Evolutionary conservation across 164 flowering plant species (phyloP).

Genomic region (Santalum album): DNA sequence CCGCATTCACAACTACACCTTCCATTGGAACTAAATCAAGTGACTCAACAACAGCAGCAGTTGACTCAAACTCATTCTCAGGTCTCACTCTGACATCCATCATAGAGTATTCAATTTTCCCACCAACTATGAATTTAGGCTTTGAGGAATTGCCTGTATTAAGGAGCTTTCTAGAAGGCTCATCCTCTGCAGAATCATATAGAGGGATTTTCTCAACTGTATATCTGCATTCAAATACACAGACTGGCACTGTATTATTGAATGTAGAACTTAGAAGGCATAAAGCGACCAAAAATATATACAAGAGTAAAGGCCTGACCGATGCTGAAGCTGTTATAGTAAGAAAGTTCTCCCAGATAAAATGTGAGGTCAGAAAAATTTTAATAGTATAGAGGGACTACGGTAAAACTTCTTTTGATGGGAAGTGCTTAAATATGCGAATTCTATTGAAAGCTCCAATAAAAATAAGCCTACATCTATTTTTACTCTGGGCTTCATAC

Average conservation of each 20-base stretch:
- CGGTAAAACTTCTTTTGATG: no score
- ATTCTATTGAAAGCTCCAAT: no score
- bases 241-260: not conserved
- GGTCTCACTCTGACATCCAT: constrained; percentile 17
- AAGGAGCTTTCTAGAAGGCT: constrained; percentile 35
- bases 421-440: no score
- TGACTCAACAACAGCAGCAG: constrained; percentile 23
- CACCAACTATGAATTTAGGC: constrained; percentile 9
- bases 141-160: constrained; percentile 16
- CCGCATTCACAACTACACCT: constrained; percentile 16
- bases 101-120: constrained; percentile 17
- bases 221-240: constrained; percentile 39
- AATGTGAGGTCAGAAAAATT: no score
- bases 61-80: constrained; percentile 20
- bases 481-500: no score
- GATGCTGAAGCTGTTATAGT: no score
- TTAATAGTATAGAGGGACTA: no score
- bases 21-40: constrained; percentile 31
- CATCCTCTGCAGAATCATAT: constrained; percentile 95
- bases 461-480: no score
- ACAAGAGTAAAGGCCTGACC: not conserved
- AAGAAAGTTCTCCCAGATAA: no score
- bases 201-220: constrained; percentile 81
- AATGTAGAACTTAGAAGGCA: not conserved
- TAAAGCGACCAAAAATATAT: not conserved